These are phyloP conservation scores for Sporothrix schenckii DNA, from an alignment of 2,329 filamentous ascomycete species.

Conservation along the genomic window DNA sequence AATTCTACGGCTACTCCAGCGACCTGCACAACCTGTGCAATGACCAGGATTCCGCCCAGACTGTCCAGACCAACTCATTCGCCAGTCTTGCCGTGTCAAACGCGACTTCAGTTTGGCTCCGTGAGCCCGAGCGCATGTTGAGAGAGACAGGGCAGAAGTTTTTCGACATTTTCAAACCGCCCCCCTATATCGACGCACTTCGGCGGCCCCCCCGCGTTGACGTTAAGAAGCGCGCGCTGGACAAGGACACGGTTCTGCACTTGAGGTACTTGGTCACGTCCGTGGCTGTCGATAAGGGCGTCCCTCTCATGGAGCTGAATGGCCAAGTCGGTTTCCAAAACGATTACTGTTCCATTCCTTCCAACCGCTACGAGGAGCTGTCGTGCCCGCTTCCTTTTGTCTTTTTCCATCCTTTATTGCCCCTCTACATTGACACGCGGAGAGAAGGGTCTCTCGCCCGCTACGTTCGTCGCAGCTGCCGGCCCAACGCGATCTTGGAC, in stretches of 20 bases:
- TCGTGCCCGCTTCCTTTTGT: constrained; percentile 71
- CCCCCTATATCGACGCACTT: constrained; percentile 50
- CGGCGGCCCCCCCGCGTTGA: constrained; percentile 54
- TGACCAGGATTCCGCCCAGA: constrained; percentile 57
- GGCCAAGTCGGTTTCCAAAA: constrained; percentile 74
- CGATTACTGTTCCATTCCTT: constrained; percentile 67
- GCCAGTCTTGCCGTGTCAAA: constrained; percentile 75
- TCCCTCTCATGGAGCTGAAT: constrained; percentile 71
- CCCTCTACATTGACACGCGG: constrained; percentile 90
- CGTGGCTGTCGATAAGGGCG: constrained; percentile 58
- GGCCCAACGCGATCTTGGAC: constrained; percentile 84
- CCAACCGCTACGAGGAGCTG: constrained; percentile 69
- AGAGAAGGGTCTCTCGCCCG: constrained; percentile 83
- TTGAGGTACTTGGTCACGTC: constrained; percentile 68
- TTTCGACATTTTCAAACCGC: constrained; percentile 68
- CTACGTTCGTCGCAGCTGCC: constrained; percentile 90
- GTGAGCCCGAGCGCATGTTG: constrained; percentile 69
- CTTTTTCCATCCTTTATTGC: constrained; percentile 84
- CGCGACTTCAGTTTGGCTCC: constrained; percentile 76
- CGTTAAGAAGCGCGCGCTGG: constrained; percentile 52
- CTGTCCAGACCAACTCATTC: constrained; percentile 74
- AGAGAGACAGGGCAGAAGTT: constrained; percentile 67
- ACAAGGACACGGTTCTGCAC: constrained; percentile 61
- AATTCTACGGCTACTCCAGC: constrained; percentile 70
- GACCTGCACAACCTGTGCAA: constrained; percentile 77